Conservation (phyloP, 495 filamentous ascomycete species). For the Aspergillus kassunensis region DNA sequence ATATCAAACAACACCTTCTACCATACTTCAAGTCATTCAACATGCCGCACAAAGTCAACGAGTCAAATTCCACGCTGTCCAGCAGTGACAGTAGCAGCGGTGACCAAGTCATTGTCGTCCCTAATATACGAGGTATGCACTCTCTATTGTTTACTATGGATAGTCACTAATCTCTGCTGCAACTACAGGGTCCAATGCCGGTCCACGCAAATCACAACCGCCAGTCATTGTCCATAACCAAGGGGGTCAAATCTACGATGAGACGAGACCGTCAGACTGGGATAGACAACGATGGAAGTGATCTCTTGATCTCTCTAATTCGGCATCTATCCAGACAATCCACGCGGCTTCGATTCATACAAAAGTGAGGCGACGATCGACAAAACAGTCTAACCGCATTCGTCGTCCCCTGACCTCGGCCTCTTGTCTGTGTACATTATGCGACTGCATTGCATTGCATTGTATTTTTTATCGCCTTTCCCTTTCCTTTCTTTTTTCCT, state of each 20-base stretch:
- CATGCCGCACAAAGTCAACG: constrained; percentile 45
- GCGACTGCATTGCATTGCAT: constrained; percentile 14
- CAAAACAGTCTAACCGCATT: constrained; percentile 11
- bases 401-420: not conserved
- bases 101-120: constrained; percentile 33
- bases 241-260: constrained; percentile 45
- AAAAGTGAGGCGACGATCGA: constrained; percentile 24
- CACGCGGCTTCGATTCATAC: constrained; percentile 29
- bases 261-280: constrained; percentile 45
- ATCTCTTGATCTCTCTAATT: too few relatives aligned
- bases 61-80: constrained; percentile 43
- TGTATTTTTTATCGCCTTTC: constrained; percentile 6
- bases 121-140: constrained; percentile 36
- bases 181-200: constrained; percentile 23
- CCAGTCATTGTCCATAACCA: constrained; percentile 43
- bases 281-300: constrained; percentile 51
- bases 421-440: constrained; percentile 6
- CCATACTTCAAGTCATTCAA: constrained; percentile 12
- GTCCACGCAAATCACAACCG: constrained; percentile 31
- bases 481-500: constrained; percentile 2
- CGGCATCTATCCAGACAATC: too few relatives aligned
- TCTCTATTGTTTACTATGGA: not conserved
- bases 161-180: constrained; percentile 13
- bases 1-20: constrained; percentile 10
- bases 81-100: constrained; percentile 36